Evolutionary conservation across 352 stramenopile species (phyloP).

Genomic region (Globisporangium irregulare): DNA sequence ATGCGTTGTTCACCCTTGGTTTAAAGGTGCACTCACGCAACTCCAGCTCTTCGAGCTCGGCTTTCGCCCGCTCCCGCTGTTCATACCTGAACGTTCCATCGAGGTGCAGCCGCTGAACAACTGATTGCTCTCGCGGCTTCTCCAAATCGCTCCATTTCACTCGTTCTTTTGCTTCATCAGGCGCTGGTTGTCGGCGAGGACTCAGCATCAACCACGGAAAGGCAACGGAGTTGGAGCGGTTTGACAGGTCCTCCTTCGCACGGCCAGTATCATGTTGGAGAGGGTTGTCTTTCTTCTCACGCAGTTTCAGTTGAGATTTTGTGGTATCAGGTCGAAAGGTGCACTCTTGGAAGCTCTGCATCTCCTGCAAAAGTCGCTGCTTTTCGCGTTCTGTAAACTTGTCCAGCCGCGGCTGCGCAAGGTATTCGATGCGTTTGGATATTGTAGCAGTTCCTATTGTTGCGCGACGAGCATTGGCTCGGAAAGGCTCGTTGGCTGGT

Average conservation of each 20-base stretch:
- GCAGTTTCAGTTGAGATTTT: constrained; percentile 15
- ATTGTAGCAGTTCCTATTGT: constrained; percentile 3
- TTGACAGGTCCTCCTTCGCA: background rate
- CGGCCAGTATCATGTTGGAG: background rate
- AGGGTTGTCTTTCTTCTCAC: background rate
- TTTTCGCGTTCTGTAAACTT: constrained; percentile 66
- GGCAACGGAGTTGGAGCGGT: background rate
- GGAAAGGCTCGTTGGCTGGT: background rate
- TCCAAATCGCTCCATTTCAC: constrained; percentile 14
- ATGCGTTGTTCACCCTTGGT: constrained; percentile 56
- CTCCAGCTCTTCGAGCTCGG: constrained; percentile 42
- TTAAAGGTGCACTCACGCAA: constrained; percentile 68
- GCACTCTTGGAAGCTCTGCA: constrained; percentile 59
- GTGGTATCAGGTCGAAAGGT: constrained; percentile 59
- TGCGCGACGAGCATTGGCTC: background rate
- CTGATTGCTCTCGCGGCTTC: constrained; percentile 20
- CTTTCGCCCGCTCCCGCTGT: constrained; percentile 44
- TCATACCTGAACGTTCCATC: constrained; percentile 59
- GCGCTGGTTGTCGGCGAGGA: constrained; percentile 30
- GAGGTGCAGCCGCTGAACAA: constrained; percentile 62
- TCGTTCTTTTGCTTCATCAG: background rate
- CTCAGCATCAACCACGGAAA: constrained; percentile 69
- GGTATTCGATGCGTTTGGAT: constrained; percentile 33
- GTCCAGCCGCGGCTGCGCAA: constrained; percentile 54
- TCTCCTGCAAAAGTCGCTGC: constrained; percentile 48